Conservation (phyloP, 192 early-diverging fungal species). For the Anaeromyces robustus region DNA sequence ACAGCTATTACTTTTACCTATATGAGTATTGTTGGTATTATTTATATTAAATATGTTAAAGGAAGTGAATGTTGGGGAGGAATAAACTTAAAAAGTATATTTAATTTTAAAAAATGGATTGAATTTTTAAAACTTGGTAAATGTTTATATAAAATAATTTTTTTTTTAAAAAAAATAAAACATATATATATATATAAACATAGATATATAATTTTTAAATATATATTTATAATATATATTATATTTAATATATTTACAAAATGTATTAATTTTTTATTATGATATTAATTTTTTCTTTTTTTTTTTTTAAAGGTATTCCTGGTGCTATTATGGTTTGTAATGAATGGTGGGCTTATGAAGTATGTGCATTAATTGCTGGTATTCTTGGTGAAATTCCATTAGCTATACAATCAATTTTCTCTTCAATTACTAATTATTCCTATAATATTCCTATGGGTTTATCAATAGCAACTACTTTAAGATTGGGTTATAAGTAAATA, state of each 20-base stretch:
- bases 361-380: slow-evolving; percentile 58
- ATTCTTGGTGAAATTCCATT: slow-evolving; percentile 58
- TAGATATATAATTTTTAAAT: too few relatives aligned
- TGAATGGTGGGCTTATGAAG: slow-evolving; percentile 65
- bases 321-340: slow-evolving; percentile 67
- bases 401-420: slow-evolving; percentile 63
- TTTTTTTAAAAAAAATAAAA: too few relatives aligned
- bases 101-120: slow-evolving; percentile 27
- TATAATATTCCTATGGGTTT: slow-evolving; percentile 69
- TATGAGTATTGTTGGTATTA: slow-evolving; percentile 42
- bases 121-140: slow-evolving; percentile 37
- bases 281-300: too few relatives aligned
- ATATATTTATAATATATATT: too few relatives aligned
- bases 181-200: too few relatives aligned
- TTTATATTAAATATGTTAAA: slow-evolving; percentile 45
- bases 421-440: slow-evolving; percentile 52
- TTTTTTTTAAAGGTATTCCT: slow-evolving; percentile 48
- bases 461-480: slow-evolving; percentile 59
- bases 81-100: slow-evolving; percentile 48
- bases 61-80: slow-evolving; percentile 76
- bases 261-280: too few relatives aligned
- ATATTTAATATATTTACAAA: too few relatives aligned
- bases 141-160: too few relatives aligned
- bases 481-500: slow-evolving; percentile 34
- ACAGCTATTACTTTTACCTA: slow-evolving; percentile 60